Base-by-base conservation (phyloP, 2,329 filamentous ascomycete species). In the Cladosporium cucumerinum region DNA sequence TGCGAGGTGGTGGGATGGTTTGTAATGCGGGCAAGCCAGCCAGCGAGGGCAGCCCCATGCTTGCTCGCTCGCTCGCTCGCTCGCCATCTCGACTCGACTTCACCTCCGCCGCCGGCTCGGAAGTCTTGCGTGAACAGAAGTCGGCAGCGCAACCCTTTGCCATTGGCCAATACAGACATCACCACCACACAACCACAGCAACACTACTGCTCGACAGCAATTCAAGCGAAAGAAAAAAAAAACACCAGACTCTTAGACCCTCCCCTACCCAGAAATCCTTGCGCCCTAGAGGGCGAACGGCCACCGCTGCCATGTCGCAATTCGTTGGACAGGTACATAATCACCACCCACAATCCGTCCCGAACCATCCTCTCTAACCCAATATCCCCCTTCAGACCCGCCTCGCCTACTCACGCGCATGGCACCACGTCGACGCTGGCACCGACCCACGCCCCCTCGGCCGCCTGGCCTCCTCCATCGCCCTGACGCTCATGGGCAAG, bases 321-420 rank as follows among this genome's bases (percentile, higher is more conserved):
- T 49, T 57, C 49, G 57, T 61, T 16, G 63, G 63, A n/a, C 49
- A 61, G 63, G 63, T 61, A 60, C 49, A 39, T 57, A 46, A 8
- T 10, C 23, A 14, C 10, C 60, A 60, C 8, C 28, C 16, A 32
- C 23, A 30, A n/a, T 6, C 46, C 30, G 21, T 5, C 16, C 39
- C 16, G 5, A 12, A 34, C 10, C 18, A 6, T 14, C 14, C 16
- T 25, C 23, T 61, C 48, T 61, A 54, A 61, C 32, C 48, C 10
- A 11, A 16, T 16, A 34, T 34, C 72, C 25, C 49, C 23, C 51
- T 30, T 7, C 51, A 98, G 93, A 98, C 95, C 67, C 91, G 92
- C 76, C 89, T 99, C 69, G 94, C 95, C 81, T 99, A 98, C 85
- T 93, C 93, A 54, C 89, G 96, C 74, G 88, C 90, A 82, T 99